Evolutionary conservation across 1,284 basidiomycete species (phyloP).

Genomic region (Irpex sp.): DNA sequence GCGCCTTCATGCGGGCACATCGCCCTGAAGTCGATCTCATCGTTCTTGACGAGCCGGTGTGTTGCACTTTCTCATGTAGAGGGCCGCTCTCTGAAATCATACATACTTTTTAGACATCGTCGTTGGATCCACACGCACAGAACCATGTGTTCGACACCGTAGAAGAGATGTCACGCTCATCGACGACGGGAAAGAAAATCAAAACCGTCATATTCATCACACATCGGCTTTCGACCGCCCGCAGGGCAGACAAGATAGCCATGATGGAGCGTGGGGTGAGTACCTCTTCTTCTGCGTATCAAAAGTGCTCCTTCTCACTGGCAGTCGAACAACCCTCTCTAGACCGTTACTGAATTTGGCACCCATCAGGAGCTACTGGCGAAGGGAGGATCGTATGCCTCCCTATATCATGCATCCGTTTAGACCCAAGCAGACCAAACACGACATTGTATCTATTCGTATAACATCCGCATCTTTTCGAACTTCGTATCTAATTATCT

Average conservation of each 20-base stretch:
- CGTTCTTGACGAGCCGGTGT: slow-evolving; percentile 77
- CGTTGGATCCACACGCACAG: slow-evolving; percentile 78
- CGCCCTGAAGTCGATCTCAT: slow-evolving; percentile 74
- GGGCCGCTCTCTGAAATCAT: neutral
- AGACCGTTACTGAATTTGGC: slow-evolving; percentile 80
- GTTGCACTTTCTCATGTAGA: slow-evolving; percentile 19
- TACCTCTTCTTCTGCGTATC: slow-evolving; percentile 3
- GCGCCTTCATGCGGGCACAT: slow-evolving; percentile 80
- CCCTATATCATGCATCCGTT: slow-evolving; percentile 66
- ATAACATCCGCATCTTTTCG: neutral
- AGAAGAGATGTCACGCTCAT: slow-evolving; percentile 52
- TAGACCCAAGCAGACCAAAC: slow-evolving; percentile 22
- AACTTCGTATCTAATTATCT: neutral
- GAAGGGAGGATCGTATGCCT: slow-evolving; percentile 61
- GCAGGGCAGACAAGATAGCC: slow-evolving; percentile 78
- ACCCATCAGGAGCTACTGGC: slow-evolving; percentile 71
- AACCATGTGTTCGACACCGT: slow-evolving; percentile 75
- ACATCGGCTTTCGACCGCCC: slow-evolving; percentile 76
- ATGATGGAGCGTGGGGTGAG: slow-evolving; percentile 82
- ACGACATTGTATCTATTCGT: too few species aligned
- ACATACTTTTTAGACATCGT: slow-evolving; percentile 53
- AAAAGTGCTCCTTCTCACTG: too few species aligned
- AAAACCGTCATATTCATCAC: slow-evolving; percentile 84
- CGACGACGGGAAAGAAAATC: slow-evolving; percentile 42
- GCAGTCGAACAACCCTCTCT: slow-evolving; percentile 4